Evolutionary conservation across 2,329 filamentous ascomycete species (phyloP).

Genomic region (Penicillium sp.): DNA sequence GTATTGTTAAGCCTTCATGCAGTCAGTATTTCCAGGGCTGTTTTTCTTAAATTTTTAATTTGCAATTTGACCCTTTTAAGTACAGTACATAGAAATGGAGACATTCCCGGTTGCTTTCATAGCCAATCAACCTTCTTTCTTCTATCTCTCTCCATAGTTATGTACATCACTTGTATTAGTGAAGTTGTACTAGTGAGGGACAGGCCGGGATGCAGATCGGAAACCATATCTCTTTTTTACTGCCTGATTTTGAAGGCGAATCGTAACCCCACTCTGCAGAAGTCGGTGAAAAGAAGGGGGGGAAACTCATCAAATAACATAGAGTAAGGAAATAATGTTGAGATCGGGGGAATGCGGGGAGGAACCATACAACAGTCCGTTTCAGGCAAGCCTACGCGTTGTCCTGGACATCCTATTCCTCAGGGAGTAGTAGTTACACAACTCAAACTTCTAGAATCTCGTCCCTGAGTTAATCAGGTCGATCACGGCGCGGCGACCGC

Average conservation of each 20-base stretch:
- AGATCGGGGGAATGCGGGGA: slow-evolving; percentile 22
- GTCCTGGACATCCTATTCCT: background rate
- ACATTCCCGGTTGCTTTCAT: background rate
- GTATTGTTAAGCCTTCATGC: background rate
- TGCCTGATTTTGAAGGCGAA: background rate
- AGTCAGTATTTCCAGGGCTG: background rate
- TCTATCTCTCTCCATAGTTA: background rate
- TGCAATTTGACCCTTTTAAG: background rate
- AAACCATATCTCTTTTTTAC: background rate
- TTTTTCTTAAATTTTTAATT: background rate
- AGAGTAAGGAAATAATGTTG: background rate
- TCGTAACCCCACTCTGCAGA: background rate
- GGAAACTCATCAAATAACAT: background rate
- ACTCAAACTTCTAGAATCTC: slow-evolving; percentile 20
- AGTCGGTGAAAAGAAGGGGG: background rate
- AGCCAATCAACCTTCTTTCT: background rate
- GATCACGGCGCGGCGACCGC: slow-evolving; percentile 12
- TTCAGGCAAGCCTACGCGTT: slow-evolving; percentile 22
- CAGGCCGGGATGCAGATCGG: background rate
- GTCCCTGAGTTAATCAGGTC: slow-evolving; percentile 20
- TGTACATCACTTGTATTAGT: background rate
- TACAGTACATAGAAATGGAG: background rate
- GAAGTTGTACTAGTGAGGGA: background rate
- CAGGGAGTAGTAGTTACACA: background rate
- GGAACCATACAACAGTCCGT: slow-evolving; percentile 12